Evolutionary conservation across 2,329 filamentous ascomycete genomes (phyloP), one percentile per base, ranked within the genome.

Genomic region (Aspergillus sp.): DNA sequence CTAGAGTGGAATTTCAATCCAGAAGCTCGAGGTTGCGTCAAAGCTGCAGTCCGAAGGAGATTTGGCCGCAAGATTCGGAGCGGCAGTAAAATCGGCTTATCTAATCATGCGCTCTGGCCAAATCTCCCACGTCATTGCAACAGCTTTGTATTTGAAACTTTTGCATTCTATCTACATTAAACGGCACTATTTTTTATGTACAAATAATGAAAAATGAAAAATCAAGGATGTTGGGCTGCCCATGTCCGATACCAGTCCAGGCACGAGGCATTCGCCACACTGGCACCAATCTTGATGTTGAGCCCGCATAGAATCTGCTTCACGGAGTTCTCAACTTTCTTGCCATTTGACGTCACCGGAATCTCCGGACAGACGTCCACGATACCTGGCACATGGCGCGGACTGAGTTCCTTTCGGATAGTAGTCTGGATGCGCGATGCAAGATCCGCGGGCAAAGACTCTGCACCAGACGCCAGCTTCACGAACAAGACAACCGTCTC

Each of bases 281-380:
- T 96, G 0, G 93, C 92, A 49, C 91, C 92, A 0, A 91, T 95
- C 79, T 92, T 93, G 63, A 97, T 86, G 52, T 90, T 85, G 75
- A 93, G 79, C 0, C 93, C 93, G 27, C 91, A 96, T 1, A 99
- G 78, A 45, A 98, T 97, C 76, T 97, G 93, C 80, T 98, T 98
- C 5, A 98, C 93, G 0, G 91, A 91, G 48, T 96, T 92, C 74
- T 99, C 93, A 59, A 99, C 91, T 86, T 98, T 99, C 80, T 99
- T 99, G 53, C 93, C 93, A 69, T 99, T 99, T 2, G 88, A 87
- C 15, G 95, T 98, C 64, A 93, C 87, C 0, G 93, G 95, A 17
- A 99, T 95, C 39, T 93, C 92, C 0, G 88, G 86, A 61, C 89
- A 93, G 71, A 90, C 87, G 64, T 93, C 90, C 17, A 98, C 81